A percentile compares a stretch with the other conserved stretches of the same genome.
phyloP scores from a whole-genome alignment of 148 eudicot genomes.

The Tetragonia tetragonoides region DNA sequence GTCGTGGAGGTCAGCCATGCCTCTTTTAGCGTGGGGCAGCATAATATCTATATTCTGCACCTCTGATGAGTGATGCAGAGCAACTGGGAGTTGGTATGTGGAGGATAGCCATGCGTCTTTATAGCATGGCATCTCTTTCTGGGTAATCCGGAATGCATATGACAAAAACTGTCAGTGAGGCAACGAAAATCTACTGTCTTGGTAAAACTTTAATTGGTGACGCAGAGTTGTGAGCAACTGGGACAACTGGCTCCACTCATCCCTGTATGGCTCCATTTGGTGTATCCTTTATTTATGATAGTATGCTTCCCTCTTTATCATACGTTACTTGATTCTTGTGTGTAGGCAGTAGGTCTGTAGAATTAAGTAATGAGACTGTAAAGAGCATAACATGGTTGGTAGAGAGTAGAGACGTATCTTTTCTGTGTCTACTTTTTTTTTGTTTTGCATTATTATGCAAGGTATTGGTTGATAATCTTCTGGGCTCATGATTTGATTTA shows the following conservation, averaged over 20 bases:
- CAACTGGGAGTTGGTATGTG: neutral
- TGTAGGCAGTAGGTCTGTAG: neutral
- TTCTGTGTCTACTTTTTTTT: neutral
- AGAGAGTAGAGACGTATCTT: too few relatives aligned
- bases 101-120: neutral
- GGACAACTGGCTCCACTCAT: neutral
- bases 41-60: too few relatives aligned
- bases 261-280: too few relatives aligned
- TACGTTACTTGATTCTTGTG: neutral
- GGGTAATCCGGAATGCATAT: neutral
- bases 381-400: neutral
- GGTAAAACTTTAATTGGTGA: neutral
- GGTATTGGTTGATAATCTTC: neutral
- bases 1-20: too few relatives aligned
- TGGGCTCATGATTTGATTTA: neutral
- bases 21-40: too few relatives aligned
- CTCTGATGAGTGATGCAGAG: too few relatives aligned
- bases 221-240: neutral
- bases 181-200: neutral
- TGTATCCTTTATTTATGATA: neutral
- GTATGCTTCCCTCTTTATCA: neutral
- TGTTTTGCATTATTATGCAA: neutral
- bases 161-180: neutral
- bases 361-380: neutral
- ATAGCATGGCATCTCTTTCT: neutral